These are phyloP conservation scores for Euphorbia tirucalli DNA, from an alignment of 345 rosid species.

Conservation along the genomic window DNA sequence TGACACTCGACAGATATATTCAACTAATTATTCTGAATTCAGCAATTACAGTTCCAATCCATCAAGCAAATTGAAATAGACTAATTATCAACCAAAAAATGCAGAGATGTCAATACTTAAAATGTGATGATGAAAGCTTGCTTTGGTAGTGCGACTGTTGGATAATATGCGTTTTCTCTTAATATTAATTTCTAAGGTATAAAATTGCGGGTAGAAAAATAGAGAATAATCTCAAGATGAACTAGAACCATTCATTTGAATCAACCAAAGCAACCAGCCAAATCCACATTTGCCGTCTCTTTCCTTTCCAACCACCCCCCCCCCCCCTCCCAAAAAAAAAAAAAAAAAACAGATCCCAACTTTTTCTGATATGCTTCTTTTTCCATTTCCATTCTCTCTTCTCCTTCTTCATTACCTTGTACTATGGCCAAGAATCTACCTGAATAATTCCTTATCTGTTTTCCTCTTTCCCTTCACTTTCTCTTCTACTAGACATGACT, in stretches of 20 bases:
- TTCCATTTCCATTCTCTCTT: not conserved
- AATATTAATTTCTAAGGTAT: constrained; percentile 3
- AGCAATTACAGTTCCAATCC: not conserved
- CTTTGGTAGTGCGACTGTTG: not conserved
- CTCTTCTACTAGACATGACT: constrained; percentile 45
- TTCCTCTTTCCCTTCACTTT: not conserved
- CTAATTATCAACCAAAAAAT: not conserved
- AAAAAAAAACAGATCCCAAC: not conserved
- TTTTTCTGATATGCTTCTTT: constrained; percentile 11
- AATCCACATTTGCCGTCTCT: constrained; percentile 9
- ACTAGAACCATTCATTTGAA: constrained; percentile 37
- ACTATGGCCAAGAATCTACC: constrained; percentile 22
- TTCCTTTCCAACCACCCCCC: not conserved
- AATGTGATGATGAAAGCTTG: not conserved
- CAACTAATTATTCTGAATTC: not conserved
- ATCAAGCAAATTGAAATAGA: not conserved
- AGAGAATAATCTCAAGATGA: not conserved
- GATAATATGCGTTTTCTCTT: not conserved
- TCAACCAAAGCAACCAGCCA: constrained; percentile 29
- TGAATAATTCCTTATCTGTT: constrained; percentile 23
- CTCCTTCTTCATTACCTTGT: constrained; percentile 11
- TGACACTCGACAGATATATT: not conserved
- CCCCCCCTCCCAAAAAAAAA: no score
- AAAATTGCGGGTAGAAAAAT: constrained; percentile 1
- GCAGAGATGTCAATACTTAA: not conserved